Evolutionary conservation across 352 stramenopile species (phyloP).

Genomic region (Globisporangium iwayamae): DNA sequence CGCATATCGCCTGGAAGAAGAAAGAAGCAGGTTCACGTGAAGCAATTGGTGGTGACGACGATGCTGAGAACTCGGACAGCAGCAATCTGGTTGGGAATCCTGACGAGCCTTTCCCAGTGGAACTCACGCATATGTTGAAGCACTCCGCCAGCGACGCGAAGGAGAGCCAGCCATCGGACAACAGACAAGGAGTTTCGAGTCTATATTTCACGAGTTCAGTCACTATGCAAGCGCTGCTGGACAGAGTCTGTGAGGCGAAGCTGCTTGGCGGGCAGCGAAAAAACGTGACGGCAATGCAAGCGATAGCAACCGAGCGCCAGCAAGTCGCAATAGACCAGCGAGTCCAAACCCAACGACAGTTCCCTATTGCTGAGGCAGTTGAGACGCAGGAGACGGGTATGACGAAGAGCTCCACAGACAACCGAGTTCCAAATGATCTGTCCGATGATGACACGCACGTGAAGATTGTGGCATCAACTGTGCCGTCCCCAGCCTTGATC

Average conservation of each 20-base stretch:
- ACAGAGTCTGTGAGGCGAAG: conserved; percentile 43
- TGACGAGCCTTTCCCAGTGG: neutral
- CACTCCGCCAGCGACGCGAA: neutral
- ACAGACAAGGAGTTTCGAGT: neutral
- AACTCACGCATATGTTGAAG: neutral
- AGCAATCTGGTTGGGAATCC: neutral
- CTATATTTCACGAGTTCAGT: neutral
- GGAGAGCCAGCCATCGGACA: neutral
- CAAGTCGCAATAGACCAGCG: no score
- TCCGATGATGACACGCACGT: no score
- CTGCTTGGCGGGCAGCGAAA: conserved; percentile 8
- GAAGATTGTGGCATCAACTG: no score
- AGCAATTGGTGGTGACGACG: neutral
- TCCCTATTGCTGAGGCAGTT: no score
- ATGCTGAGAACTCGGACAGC: neutral
- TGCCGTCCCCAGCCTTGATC: no score
- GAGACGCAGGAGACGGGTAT: no score
- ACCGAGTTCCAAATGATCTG: no score
- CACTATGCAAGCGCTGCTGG: conserved; percentile 24
- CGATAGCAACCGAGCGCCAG: no score
- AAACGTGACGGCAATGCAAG: neutral
- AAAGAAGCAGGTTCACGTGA: neutral
- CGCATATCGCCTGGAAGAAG: neutral
- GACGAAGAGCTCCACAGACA: no score
- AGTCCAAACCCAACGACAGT: no score